phyloP scores from a whole-genome alignment of 352 stramenopile genomes.

The Phytopythium mirpurense region DNA sequence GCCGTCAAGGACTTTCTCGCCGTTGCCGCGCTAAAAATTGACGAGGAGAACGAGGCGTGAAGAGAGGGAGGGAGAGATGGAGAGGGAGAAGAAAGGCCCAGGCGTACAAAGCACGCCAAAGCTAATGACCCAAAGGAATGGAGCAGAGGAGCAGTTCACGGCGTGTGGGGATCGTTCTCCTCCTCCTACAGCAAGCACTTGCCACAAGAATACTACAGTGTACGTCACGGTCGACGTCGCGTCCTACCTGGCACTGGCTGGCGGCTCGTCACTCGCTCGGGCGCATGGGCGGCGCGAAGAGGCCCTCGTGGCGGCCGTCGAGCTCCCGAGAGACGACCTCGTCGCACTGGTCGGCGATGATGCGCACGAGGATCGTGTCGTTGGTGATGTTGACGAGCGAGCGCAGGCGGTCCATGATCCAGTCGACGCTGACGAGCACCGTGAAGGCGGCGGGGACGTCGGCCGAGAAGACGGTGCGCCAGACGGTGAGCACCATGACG shows the following conservation, averaged over 20 bases:
- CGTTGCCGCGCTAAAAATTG: constrained; percentile 54
- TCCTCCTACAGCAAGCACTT: neutral
- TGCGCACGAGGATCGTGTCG: constrained; percentile 71
- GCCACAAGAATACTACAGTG: too few species aligned
- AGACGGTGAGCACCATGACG: constrained; percentile 78
- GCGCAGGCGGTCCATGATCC: constrained; percentile 67
- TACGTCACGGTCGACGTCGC: neutral
- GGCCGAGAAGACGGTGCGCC: constrained; percentile 57
- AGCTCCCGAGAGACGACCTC: constrained; percentile 32
- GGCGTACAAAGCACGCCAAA: too few species aligned
- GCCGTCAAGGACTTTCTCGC: constrained; percentile 53
- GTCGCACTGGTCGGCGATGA: constrained; percentile 71
- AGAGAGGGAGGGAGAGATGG: constrained; percentile 5
- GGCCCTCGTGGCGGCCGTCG: neutral
- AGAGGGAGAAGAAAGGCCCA: too few species aligned
- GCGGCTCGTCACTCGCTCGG: constrained; percentile 2
- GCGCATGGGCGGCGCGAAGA: neutral
- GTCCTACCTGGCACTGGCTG: too few species aligned
- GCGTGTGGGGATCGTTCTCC: too few species aligned
- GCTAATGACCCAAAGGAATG: too few species aligned
- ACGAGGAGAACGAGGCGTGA: constrained; percentile 46
- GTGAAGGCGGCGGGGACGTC: constrained; percentile 59
- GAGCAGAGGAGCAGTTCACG: too few species aligned
- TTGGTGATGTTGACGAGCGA: constrained; percentile 82
- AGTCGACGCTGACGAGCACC: constrained; percentile 64